Evolutionary conservation across 345 rosid genomes (phyloP), one percentile per base, ranked within the genome.

Genomic region (Cardamine resedifolia): DNA sequence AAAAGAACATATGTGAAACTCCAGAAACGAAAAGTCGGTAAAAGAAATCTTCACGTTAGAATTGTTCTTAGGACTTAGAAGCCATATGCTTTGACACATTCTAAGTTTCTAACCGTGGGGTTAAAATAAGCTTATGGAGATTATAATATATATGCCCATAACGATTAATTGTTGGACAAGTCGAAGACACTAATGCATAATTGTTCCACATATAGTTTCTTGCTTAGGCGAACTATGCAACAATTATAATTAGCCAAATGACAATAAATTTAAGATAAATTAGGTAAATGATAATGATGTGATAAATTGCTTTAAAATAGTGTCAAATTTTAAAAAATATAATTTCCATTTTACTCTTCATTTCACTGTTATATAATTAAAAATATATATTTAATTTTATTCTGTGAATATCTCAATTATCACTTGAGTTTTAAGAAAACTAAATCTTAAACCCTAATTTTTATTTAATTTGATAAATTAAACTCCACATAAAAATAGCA

Each of bases 141-240:
- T 28, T 21, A 47, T 31, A 31, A 31, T 53, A 30, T 53, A 30
- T 21, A 23, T 23, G 56, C 30, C 20, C 14, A 31, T 11, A 1
- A 56, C 71, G 38, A 18, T 26, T 64, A 36, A 53, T 55, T 64
- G 49, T 64, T 64, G 71, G 77, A 56, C 38, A 64, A 73, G 58
- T 44, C 28, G 6, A 63, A 43, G n/a, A 53, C 10, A 21, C n/a
- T n/a, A 53, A n/a, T 28, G 71, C 39, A 28, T 57, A 73, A 33
- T 8, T 64, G 64, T 64, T 73, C 64, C n/a, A n/a, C n/a, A n/a
- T 24, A 18, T 49, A 48, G 41, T 71, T 26, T 48, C 2, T 26
- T 14, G 74, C 48, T 48, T 12, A 58, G 50, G 58, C 9, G 50
- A 70, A 48, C 68, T 50, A 14, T 27, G 50, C 11, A 31, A 18